A percentile compares a stretch with the other conserved stretches of the same genome.
Evolutionary conservation across 2,329 filamentous ascomycete species (phyloP).

Genomic region (Apiospora aurea): DNA sequence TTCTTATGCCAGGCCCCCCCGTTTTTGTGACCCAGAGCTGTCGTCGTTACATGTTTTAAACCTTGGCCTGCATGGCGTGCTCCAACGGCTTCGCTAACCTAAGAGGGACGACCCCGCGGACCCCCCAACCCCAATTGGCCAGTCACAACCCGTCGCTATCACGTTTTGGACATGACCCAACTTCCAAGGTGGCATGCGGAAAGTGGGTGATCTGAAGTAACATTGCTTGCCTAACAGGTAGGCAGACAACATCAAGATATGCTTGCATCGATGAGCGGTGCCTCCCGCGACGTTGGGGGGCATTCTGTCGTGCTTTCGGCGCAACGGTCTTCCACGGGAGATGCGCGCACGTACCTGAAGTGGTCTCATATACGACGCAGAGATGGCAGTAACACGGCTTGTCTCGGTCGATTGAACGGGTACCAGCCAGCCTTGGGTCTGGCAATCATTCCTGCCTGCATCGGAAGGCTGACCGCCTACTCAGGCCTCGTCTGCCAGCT

Average conservation of each 20-base stretch:
- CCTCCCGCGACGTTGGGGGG: not conserved
- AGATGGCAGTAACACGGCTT: not conserved
- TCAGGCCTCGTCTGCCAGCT: not conserved
- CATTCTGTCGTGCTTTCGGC: not conserved
- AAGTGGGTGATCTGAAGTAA: conserved; percentile 5
- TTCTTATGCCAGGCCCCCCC: not conserved
- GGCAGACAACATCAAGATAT: not conserved
- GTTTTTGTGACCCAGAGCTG: not conserved
- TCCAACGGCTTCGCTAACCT: no score
- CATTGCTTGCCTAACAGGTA: conserved; percentile 4
- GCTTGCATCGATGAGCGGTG: not conserved
- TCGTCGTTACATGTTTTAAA: not conserved
- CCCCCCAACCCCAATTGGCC: not conserved
- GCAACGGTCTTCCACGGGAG: not conserved
- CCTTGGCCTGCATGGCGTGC: not conserved
- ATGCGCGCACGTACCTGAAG: not conserved
- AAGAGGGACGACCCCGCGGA: not conserved
- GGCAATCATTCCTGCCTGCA: not conserved
- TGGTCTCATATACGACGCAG: not conserved
- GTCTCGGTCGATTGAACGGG: not conserved
- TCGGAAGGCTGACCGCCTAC: not conserved
- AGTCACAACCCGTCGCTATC: not conserved
- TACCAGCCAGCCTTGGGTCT: not conserved
- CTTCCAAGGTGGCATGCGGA: not conserved
- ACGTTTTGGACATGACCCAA: not conserved